Conservation (phyloP, 1,139 yeast species). For the Martiniozyma asiatica region DNA sequence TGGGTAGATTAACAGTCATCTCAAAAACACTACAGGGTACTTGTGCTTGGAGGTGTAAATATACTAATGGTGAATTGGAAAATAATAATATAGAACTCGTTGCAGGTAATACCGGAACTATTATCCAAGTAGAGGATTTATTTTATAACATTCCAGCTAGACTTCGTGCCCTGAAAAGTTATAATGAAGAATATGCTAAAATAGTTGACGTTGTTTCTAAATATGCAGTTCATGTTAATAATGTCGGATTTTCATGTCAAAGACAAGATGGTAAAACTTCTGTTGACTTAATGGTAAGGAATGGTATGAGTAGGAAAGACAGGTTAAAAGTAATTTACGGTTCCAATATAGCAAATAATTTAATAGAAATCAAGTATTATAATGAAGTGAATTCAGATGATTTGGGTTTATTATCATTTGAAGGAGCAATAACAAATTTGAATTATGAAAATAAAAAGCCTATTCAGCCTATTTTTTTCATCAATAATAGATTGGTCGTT, state of each 20-base stretch:
- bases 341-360: conserved; percentile 50
- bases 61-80: conserved; percentile 47
- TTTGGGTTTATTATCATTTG: conserved; percentile 36
- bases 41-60: conserved; percentile 62
- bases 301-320: conserved; percentile 38
- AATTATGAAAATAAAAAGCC: conserved; percentile 61
- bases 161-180: conserved; percentile 48
- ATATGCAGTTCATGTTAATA: conserved; percentile 64
- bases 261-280: conserved; percentile 33
- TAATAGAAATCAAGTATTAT: conserved; percentile 38
- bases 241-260: conserved; percentile 70
- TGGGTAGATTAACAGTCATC: conserved; percentile 59
- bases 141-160: conserved; percentile 85
- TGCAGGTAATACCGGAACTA: conserved; percentile 87
- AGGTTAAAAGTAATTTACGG: conserved; percentile 71
- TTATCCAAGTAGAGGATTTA: conserved; percentile 72
- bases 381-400: conserved; percentile 18
- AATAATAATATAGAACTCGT: conserved; percentile 52
- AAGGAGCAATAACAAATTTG: conserved; percentile 61
- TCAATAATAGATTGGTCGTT: conserved; percentile 70
- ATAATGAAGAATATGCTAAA: conserved; percentile 63
- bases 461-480: conserved; percentile 63
- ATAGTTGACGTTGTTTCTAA: conserved; percentile 76
- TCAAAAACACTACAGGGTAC: conserved; percentile 53
- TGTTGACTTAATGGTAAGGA: conserved; percentile 43